Conservation (phyloP, 495 filamentous ascomycete species). For the Ramalina intermedia region DNA sequence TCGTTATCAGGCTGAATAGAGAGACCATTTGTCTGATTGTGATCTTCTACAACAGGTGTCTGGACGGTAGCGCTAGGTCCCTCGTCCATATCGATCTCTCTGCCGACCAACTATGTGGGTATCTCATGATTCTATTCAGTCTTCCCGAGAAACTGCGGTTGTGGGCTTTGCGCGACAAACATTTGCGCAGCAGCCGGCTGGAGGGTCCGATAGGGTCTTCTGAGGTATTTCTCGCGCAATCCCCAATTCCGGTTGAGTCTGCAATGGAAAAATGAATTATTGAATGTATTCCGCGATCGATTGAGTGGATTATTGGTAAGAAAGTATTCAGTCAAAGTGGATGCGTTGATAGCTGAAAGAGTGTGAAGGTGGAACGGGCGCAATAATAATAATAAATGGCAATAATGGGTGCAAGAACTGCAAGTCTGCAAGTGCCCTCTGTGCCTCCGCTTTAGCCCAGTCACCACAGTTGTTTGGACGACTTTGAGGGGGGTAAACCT, state of each 20-base stretch:
- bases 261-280: not conserved
- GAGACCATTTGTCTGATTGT: not conserved
- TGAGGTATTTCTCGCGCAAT: not conserved
- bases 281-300: not conserved
- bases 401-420: too few relatives aligned
- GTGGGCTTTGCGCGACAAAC: not conserved
- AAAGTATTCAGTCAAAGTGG: too few relatives aligned
- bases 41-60: not conserved
- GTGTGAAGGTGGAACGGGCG: too few relatives aligned
- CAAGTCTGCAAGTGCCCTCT: too few relatives aligned
- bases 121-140: not conserved
- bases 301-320: not conserved
- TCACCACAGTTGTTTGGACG: too few relatives aligned
- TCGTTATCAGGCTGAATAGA: not conserved
- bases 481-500: too few relatives aligned
- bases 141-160: not conserved
- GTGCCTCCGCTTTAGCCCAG: too few relatives aligned
- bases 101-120: not conserved
- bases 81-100: slow-evolving; percentile 2
- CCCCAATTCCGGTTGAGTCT: not conserved
- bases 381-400: too few relatives aligned
- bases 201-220: not conserved
- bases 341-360: too few relatives aligned
- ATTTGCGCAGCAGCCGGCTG: not conserved
- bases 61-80: not conserved